Conservation (phyloP, 2,329 filamentous ascomycete genomes). For the Lasiodiplodia sp. region DNA sequence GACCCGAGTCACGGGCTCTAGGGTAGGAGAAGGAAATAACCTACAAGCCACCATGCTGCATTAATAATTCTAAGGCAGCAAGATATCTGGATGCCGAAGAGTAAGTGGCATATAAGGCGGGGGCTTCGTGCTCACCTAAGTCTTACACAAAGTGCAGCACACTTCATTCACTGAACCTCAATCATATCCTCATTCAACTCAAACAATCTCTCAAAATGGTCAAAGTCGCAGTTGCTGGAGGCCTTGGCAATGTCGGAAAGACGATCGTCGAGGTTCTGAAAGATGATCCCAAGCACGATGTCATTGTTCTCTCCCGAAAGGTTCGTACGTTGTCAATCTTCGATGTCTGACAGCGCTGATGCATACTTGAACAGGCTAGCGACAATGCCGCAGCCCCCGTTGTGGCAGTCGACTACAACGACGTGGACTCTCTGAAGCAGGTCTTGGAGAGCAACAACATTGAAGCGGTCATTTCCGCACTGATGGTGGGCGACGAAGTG, state of each 20-base stretch:
- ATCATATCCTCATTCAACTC: neutral
- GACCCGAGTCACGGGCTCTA: neutral
- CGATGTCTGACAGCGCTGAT: neutral
- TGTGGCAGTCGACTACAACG: slow-evolving; percentile 43
- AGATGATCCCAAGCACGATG: slow-evolving; percentile 45
- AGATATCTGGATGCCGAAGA: neutral
- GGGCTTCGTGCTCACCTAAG: neutral
- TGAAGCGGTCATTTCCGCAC: slow-evolving; percentile 55
- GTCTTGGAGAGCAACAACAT: slow-evolving; percentile 49
- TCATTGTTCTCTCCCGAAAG: slow-evolving; percentile 53
- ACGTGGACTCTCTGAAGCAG: slow-evolving; percentile 39
- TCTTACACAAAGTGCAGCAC: neutral
- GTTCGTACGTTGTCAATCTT: slow-evolving; percentile 35
- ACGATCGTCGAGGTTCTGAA: slow-evolving; percentile 56
- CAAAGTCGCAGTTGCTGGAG: slow-evolving; percentile 57
- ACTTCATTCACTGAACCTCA: neutral
- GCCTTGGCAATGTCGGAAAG: slow-evolving; percentile 55
- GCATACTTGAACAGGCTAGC: neutral
- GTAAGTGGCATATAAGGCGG: neutral
- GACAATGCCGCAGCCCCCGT: slow-evolving; percentile 20
- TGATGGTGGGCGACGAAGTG: slow-evolving; percentile 44
- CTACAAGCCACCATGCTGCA: neutral
- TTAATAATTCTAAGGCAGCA: neutral
- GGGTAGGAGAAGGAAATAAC: neutral
- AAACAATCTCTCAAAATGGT: slow-evolving; percentile 41